phyloP scores from a whole-genome alignment of 371 early-diverging fungal species.

The Sanchytrium tribonematis region DNA sequence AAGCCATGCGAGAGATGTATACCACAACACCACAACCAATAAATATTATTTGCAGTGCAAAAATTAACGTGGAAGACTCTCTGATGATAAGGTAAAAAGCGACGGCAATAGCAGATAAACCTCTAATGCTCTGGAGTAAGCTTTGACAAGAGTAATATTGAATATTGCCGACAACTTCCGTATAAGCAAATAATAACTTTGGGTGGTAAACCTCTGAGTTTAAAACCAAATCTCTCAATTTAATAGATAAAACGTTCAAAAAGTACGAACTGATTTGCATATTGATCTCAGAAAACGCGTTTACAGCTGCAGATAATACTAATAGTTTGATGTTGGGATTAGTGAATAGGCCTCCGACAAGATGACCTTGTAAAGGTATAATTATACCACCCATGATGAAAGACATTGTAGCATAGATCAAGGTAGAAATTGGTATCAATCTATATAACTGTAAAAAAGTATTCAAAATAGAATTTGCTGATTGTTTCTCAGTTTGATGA shows the following conservation, averaged over 20 bases:
- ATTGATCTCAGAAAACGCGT: neutral
- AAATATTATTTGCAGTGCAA: neutral
- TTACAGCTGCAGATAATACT: neutral
- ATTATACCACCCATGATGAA: neutral
- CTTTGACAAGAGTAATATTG: neutral
- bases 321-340: neutral
- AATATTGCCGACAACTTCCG: neutral
- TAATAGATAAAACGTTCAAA: neutral
- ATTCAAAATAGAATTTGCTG: too few species aligned
- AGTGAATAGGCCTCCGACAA: neutral
- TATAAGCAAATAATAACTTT: neutral
- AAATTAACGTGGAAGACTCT: neutral
- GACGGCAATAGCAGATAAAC: too few species aligned
- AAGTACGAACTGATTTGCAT: neutral
- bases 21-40: neutral
- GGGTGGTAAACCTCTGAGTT: neutral
- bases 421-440: neutral
- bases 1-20: neutral
- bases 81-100: neutral
- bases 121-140: neutral
- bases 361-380: neutral
- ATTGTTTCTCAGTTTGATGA: neutral
- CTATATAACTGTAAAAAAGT: neutral
- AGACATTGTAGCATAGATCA: neutral
- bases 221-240: neutral